Evolutionary conservation across 1,284 basidiomycete genomes (phyloP).

Genomic region (Trichosporon coremiiforme): DNA sequence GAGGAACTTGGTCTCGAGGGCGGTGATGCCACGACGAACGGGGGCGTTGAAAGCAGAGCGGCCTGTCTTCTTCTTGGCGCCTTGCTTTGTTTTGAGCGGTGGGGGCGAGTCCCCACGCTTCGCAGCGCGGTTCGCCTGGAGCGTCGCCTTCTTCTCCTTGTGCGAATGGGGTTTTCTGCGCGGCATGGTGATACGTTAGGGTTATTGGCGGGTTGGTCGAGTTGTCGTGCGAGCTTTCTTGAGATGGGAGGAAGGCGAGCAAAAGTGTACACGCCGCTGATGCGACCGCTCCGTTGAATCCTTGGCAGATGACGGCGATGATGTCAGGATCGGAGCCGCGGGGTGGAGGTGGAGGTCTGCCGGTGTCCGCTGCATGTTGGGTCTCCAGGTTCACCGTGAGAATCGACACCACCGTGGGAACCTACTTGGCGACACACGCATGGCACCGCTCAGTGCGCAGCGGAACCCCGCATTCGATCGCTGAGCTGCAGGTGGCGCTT

Average conservation of each 20-base stretch:
- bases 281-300: neutral
- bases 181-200: neutral
- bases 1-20: constrained; percentile 66
- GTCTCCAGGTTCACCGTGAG: no score
- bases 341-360: neutral
- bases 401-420: no score
- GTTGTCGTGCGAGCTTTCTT: neutral
- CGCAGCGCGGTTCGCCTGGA: constrained; percentile 73
- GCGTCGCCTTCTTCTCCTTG: constrained; percentile 69
- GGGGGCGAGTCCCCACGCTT: constrained; percentile 67
- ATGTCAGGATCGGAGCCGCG: neutral
- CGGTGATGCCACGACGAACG: constrained; percentile 24
- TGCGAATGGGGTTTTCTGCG: constrained; percentile 5
- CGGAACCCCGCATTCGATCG: no score
- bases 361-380: no score
- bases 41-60: constrained; percentile 53
- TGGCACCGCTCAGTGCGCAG: no score
- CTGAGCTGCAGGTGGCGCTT: no score
- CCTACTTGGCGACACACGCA: no score
- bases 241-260: neutral
- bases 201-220: neutral
- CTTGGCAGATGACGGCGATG: constrained; percentile 1
- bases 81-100: constrained; percentile 23
- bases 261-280: neutral
- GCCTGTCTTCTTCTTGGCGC: constrained; percentile 26